Percentiles rank a stretch among this genome's conserved stretches.
These are phyloP conservation scores for Eutypa lata DNA, from an alignment of 2,329 filamentous ascomycete species.

Conservation along the genomic window DNA sequence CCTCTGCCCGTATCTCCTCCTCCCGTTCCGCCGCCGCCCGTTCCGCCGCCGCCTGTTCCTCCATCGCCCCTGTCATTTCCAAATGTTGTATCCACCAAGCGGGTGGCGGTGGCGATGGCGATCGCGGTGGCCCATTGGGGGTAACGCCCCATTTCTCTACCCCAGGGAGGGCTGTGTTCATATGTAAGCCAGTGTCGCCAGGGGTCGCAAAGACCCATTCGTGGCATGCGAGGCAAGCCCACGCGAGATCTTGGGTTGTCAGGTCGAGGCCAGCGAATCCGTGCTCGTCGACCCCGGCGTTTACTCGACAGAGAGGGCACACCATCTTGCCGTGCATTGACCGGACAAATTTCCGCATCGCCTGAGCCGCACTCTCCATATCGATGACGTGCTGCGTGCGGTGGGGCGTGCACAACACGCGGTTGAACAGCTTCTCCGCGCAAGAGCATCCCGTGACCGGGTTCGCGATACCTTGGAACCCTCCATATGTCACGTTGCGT, in stretches of 20 bases:
- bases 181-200: not conserved
- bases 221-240: slow-evolving; percentile 32
- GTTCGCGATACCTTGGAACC: no score
- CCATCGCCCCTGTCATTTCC: no score
- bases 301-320: slow-evolving; percentile 31
- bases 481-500: no score
- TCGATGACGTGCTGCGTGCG: slow-evolving; percentile 26
- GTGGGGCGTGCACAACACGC: slow-evolving; percentile 33
- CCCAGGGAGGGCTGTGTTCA: no score
- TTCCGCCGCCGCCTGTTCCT: no score
- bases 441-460: slow-evolving; percentile 36
- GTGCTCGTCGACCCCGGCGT: slow-evolving; percentile 12
- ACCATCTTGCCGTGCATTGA: slow-evolving; percentile 16
- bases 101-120: no score
- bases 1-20: no score
- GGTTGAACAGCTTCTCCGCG: slow-evolving; percentile 30
- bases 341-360: slow-evolving; percentile 26
- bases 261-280: slow-evolving; percentile 4
- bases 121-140: no score
- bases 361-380: slow-evolving; percentile 16
- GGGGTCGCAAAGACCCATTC: slow-evolving; percentile 15
- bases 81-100: no score
- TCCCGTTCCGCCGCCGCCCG: no score
- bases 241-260: slow-evolving; percentile 15
- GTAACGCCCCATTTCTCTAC: no score